Evolutionary conservation across 495 filamentous ascomycete genomes (phyloP).

Genomic region (Cercophora samala): DNA sequence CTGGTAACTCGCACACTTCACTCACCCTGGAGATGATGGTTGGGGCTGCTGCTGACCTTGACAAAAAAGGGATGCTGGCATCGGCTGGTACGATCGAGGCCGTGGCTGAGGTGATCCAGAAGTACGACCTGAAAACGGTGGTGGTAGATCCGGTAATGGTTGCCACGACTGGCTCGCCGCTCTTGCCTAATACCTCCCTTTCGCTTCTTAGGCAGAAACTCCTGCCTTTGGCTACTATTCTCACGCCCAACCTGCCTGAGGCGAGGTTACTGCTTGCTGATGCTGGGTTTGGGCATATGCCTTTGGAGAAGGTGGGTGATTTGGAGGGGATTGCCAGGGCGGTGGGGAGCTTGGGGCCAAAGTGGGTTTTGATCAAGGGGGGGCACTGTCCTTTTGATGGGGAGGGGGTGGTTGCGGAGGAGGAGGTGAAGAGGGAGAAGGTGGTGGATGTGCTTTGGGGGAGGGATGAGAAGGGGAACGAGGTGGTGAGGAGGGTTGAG

Average conservation of each 20-base stretch:
- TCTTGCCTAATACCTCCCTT: constrained; percentile 70
- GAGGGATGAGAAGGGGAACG: constrained; percentile 7
- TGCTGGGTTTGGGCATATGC: constrained; percentile 44
- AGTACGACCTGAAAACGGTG: constrained; percentile 57
- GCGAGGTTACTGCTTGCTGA: constrained; percentile 68
- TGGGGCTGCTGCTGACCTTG: background rate
- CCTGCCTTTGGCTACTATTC: constrained; percentile 71
- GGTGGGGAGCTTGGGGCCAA: constrained; percentile 65
- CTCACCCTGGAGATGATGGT: background rate
- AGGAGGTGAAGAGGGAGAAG: constrained; percentile 54
- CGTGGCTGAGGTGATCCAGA: constrained; percentile 63
- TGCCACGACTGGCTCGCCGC: constrained; percentile 74
- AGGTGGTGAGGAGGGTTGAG: constrained; percentile 52
- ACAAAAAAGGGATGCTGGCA: constrained; percentile 75
- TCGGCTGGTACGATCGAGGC: constrained; percentile 71
- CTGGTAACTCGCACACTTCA: constrained; percentile 62
- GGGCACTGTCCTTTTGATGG: constrained; percentile 81
- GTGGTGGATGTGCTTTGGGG: constrained; percentile 76
- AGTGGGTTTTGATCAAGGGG: constrained; percentile 84
- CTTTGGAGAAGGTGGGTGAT: constrained; percentile 55
- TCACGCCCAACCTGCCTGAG: constrained; percentile 93
- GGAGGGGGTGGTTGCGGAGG: constrained; percentile 52
- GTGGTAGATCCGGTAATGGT: constrained; percentile 96
- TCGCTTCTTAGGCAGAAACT: constrained; percentile 59
- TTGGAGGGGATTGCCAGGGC: constrained; percentile 64